These are phyloP conservation scores for Diaporthe nobilis DNA, from an alignment of 2,329 filamentous ascomycete genomes.

Conservation along the genomic window DNA sequence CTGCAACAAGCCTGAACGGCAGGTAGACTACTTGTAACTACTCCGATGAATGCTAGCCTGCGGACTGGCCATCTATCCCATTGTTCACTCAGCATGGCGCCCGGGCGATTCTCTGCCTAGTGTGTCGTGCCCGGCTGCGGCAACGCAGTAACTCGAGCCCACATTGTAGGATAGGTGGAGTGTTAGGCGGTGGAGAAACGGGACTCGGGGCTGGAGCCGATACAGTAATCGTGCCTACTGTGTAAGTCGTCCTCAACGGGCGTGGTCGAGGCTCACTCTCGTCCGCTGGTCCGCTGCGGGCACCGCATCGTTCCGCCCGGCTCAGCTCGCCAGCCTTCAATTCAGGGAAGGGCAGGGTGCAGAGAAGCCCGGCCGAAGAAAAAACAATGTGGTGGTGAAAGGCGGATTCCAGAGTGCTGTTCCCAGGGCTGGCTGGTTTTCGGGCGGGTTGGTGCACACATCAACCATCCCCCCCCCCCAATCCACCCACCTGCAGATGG, in stretches of 20 bases:
- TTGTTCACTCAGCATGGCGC: constrained; percentile 1
- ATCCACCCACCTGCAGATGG: constrained; percentile 7
- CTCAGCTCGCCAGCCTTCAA: not conserved
- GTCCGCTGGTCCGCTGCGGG: constrained; percentile 30
- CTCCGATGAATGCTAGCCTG: not conserved
- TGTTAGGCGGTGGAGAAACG: constrained; percentile 20
- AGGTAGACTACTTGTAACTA: not conserved
- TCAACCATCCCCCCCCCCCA: not conserved
- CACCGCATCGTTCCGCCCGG: constrained; percentile 31
- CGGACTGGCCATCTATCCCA: not conserved
- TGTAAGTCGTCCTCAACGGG: constrained; percentile 18
- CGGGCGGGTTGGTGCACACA: constrained; percentile 10
- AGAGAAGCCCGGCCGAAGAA: constrained; percentile 1
- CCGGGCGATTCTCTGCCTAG: constrained; percentile 17
- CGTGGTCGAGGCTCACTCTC: constrained; percentile 39
- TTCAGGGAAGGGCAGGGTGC: constrained; percentile 24
- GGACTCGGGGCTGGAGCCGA: constrained; percentile 10
- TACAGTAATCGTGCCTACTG: not conserved
- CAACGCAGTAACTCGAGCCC: constrained; percentile 20
- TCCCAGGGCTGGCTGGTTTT: constrained; percentile 12
- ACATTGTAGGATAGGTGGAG: not conserved
- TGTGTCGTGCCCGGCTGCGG: not conserved
- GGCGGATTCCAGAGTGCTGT: constrained; percentile 9
- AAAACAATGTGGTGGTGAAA: not conserved
- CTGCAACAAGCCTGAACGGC: not conserved